Base-by-base conservation (phyloP, 345 rosid genomes). In the Pistacia integerrima region DNA sequence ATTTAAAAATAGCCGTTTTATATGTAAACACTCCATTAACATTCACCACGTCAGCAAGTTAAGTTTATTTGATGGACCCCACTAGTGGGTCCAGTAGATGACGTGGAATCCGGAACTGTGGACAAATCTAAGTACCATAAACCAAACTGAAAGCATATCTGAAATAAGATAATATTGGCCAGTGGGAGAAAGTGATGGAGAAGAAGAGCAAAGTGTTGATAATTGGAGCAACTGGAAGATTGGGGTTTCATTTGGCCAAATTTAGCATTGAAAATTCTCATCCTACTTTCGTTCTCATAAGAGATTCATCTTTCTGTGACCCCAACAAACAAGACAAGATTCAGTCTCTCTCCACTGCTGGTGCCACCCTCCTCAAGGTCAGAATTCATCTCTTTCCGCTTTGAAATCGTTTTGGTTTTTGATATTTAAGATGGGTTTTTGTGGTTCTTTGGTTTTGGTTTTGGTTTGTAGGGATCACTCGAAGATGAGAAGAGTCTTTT, bases 201-300 rank as follows among this genome's bases (percentile, higher is more conserved):
- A 12, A 69, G 85, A 90, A 83, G 81, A 90, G 90, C 88, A 91
- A 58, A 78, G 87, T 91, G 38, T 76, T 93, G 81, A 82, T 93
- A 61, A 85, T 93, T 28, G 98, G 93, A 72, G 94, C 86, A 75
- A 89, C 94, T 0, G 98, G 97, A 74, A 81, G 87, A 69, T 69
- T 91, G 71, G 97, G 98, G 4, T 72, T 82, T 64, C 84, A 84
- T 51, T 77, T 91, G 72, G 92, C 93, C 46, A 77, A 74, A 72
- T 85, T 79, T 75, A 86, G 91, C 80, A 81, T 89, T 51, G 70
- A 81, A 64, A 85, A 74, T 69, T 78, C 69, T 13, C 94, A 90
- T 76, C 92, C 87, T 1, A 92, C 97, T 16, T 91, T 84, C 75
- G 84, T 83, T 35, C 89, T 92, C 63, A 84, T 86, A 65, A 88